Evolutionary conservation across 1,139 yeast species (phyloP).

Genomic region (Sugiyamaella grinbergsii): DNA sequence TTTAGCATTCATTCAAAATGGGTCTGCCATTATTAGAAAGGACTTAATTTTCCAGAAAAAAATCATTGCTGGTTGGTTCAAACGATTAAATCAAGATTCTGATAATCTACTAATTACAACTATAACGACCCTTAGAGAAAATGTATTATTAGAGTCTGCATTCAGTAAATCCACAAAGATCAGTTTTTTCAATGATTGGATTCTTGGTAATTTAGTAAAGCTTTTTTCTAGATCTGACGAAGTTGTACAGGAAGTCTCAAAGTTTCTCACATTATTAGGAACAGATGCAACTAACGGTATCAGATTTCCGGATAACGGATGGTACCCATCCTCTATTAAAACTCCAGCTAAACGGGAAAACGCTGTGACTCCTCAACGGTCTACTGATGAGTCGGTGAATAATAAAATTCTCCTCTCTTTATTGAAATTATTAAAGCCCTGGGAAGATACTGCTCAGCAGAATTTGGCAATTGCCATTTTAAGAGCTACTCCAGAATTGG

Average conservation of each 20-base stretch:
- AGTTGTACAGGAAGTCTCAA: constrained; percentile 45
- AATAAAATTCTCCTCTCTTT: constrained; percentile 69
- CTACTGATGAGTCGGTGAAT: constrained; percentile 27
- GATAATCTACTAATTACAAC: constrained; percentile 50
- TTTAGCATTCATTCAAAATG: constrained; percentile 49
- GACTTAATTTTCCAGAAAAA: constrained; percentile 61
- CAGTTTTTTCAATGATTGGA: constrained; percentile 76
- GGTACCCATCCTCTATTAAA: constrained; percentile 46
- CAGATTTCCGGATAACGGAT: constrained; percentile 59
- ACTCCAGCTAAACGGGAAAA: constrained; percentile 48
- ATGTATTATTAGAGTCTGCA: constrained; percentile 59
- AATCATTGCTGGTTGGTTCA: constrained; percentile 67
- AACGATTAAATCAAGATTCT: constrained; percentile 59
- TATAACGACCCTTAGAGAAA: constrained; percentile 52
- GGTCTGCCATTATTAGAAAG: constrained; percentile 58
- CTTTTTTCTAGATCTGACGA: constrained; percentile 49
- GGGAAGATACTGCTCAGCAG: constrained; percentile 71
- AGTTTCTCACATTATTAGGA: constrained; percentile 54
- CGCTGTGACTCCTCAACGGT: not conserved
- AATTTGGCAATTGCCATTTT: constrained; percentile 58
- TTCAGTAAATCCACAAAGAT: constrained; percentile 73
- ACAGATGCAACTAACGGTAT: constrained; percentile 63
- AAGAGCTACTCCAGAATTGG: constrained; percentile 61
- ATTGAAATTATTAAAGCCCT: constrained; percentile 70
- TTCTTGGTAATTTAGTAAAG: constrained; percentile 59